Base-by-base conservation (phyloP, 768 basidiomycete species). In the Naganishia onofrii region DNA sequence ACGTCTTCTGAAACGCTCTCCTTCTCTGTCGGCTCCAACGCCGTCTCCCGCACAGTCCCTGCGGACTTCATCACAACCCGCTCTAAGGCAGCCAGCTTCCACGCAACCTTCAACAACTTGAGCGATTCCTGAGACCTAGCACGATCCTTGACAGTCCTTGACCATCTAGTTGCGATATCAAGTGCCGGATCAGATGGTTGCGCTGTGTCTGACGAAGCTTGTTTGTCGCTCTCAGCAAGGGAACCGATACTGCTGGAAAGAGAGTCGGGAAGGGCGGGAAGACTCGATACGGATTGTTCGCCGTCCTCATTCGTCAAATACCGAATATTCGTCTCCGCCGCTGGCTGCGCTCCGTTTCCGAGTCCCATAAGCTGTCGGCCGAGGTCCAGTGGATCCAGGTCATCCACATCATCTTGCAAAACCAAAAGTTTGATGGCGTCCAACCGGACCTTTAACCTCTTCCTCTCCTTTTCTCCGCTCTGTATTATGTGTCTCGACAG, bases 41-140 rank as follows among this genome's bases (percentile, higher is more conserved):
- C 7, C 1, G 54, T 17, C 19, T 19, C 54, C 15, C 15, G 19
- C 2, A 8, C 54, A 4, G 3, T 21, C 3, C 19, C 13, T 3
- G 54, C 15, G 8, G 60, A 8, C 38, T 36, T 36, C 60, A 63
- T 42, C 19, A 63, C 60, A 17, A 63, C 34, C 26, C 60, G n/a
- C 26, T 63, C 60, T 23, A 63, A 42, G 0, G 42, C 60, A 12
- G 60, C 60, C 26, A 63, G 19, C 15, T 63, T 63, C 60, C 60
- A 63, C 13, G 60, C 60, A 21, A 63, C 60, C 19, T 63, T 63
- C 23, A 63, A 36, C 36, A 63, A 29, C 42, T 63, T 63, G 38
- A 63, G 23, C 60, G 60, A 63, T 29, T 63, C 60, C 19, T 42
- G 21, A 8, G 60, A 63, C 21, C 38, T 42, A 6, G 60, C 60